phyloP scores from a whole-genome alignment of 176 grass and related monocot species.

The Rhynchospora breviuscula region DNA sequence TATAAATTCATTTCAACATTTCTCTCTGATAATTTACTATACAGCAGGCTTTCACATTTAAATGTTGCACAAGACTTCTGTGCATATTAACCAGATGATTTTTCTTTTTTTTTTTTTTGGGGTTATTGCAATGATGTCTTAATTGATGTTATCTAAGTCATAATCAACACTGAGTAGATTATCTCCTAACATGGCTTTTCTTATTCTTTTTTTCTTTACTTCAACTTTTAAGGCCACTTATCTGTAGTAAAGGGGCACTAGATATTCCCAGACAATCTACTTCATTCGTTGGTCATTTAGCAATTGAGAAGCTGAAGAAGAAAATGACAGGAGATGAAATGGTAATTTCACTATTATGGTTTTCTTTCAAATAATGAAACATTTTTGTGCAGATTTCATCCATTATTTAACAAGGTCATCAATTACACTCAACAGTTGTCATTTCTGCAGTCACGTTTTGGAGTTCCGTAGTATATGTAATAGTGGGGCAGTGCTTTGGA shows the following conservation, averaged over 20 bases:
- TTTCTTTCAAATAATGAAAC: not conserved
- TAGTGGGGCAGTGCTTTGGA: no score
- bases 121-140: no score
- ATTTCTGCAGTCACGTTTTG: no score
- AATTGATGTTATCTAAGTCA: not conserved
- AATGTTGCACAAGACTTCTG: not conserved
- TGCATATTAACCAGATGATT: no score
- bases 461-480: no score
- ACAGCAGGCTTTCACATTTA: not conserved
- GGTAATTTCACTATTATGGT: slow-evolving; percentile 31
- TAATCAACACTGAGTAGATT: not conserved
- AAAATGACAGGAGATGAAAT: slow-evolving; percentile 49
- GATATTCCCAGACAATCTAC: slow-evolving; percentile 51
- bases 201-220: slow-evolving; percentile 20
- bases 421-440: no score
- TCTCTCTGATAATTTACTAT: slow-evolving; percentile 6
- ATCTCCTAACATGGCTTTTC: slow-evolving; percentile 7
- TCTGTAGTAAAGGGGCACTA: slow-evolving; percentile 86
- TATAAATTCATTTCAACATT: slow-evolving; percentile 9
- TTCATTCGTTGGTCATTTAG: slow-evolving; percentile 63
- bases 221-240: slow-evolving; percentile 51
- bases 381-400: not conserved
- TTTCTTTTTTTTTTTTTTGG: not conserved
- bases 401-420: no score
- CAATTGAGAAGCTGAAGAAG: slow-evolving; percentile 43